Percentiles rank a stretch among this genome's conserved stretches.
phyloP scores from a whole-genome alignment of 163 green algal genomes.

The Picocystis sp. region DNA sequence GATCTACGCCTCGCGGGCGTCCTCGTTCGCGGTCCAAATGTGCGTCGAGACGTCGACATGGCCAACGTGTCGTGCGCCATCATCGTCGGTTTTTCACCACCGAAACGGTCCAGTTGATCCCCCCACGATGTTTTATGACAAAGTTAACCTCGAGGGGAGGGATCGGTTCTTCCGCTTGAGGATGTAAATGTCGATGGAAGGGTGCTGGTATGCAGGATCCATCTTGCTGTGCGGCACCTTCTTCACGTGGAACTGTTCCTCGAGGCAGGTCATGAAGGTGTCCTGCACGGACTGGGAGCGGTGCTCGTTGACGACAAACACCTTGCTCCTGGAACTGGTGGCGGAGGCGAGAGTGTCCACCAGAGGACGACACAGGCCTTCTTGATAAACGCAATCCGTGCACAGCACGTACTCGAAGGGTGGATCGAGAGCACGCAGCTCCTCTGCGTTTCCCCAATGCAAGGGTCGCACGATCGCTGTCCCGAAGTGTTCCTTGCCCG shows the following conservation, averaged over 20 bases:
- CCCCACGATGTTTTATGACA: too few relatives aligned
- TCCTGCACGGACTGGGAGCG: slow-evolving; percentile 52
- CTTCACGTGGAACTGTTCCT: slow-evolving; percentile 40
- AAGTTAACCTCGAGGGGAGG: too few relatives aligned
- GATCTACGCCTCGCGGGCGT: too few relatives aligned
- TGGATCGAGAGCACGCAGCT: slow-evolving; percentile 18
- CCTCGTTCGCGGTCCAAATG: too few relatives aligned
- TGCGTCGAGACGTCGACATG: too few relatives aligned
- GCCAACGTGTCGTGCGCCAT: too few relatives aligned
- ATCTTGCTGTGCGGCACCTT: slow-evolving; percentile 18
- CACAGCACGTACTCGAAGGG: slow-evolving; percentile 68
- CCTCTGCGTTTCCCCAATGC: slow-evolving; percentile 23
- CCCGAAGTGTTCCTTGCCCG: not conserved
- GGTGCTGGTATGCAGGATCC: slow-evolving; percentile 10
- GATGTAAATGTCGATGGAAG: slow-evolving; percentile 15
- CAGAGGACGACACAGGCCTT: slow-evolving; percentile 44
- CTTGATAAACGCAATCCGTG: slow-evolving; percentile 76
- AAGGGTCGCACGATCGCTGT: slow-evolving; percentile 19
- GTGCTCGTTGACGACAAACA: slow-evolving; percentile 68
- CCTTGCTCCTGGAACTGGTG: slow-evolving; percentile 32
- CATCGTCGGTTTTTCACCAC: too few relatives aligned
- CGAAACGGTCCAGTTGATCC: too few relatives aligned
- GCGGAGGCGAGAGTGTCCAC: slow-evolving; percentile 42
- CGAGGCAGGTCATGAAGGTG: slow-evolving; percentile 41
- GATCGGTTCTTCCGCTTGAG: slow-evolving; percentile 7